phyloP scores from a whole-genome alignment of 169 alveolate species.

The Condylostoma magnum region DNA sequence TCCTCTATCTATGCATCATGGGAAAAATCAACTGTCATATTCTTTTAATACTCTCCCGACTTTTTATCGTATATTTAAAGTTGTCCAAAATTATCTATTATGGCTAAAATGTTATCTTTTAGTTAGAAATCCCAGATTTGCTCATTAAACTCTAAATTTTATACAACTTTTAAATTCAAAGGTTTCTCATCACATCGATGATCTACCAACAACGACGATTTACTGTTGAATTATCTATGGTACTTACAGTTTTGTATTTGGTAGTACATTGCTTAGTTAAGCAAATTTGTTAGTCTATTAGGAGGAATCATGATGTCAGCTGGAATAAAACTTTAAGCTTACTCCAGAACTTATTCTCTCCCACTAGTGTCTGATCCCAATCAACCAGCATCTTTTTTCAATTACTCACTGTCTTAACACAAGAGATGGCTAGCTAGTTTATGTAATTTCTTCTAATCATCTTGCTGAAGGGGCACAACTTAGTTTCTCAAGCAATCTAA shows the following conservation, averaged over 20 bases:
- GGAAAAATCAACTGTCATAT: constrained; percentile 33
- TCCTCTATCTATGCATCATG: constrained; percentile 14
- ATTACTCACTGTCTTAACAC: constrained; percentile 30
- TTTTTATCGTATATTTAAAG: neutral
- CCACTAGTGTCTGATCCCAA: constrained; percentile 30
- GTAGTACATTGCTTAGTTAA: constrained; percentile 29
- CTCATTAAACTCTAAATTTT: constrained; percentile 31
- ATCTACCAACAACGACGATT: constrained; percentile 33
- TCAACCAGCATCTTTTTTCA: constrained; percentile 30
- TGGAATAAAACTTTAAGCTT: constrained; percentile 34
- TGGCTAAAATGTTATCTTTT: constrained; percentile 25
- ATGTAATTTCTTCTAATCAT: constrained; percentile 24
- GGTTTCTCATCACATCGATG: constrained; percentile 30
- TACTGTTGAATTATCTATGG: constrained; percentile 15
- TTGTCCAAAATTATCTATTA: constrained; percentile 24
- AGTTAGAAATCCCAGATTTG: constrained; percentile 25
- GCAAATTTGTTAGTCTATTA: constrained; percentile 23
- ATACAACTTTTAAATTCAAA: constrained; percentile 15
- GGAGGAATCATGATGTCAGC: constrained; percentile 38
- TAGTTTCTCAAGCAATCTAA: constrained; percentile 28
- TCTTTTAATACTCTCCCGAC: neutral
- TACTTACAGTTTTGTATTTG: constrained; percentile 35
- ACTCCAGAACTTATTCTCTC: constrained; percentile 26
- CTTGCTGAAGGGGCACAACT: constrained; percentile 33
- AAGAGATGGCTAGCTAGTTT: constrained; percentile 33